These are phyloP conservation scores for Cephaloascus fragrans DNA, from an alignment of 805 yeast genomes.

Conservation along the genomic window DNA sequence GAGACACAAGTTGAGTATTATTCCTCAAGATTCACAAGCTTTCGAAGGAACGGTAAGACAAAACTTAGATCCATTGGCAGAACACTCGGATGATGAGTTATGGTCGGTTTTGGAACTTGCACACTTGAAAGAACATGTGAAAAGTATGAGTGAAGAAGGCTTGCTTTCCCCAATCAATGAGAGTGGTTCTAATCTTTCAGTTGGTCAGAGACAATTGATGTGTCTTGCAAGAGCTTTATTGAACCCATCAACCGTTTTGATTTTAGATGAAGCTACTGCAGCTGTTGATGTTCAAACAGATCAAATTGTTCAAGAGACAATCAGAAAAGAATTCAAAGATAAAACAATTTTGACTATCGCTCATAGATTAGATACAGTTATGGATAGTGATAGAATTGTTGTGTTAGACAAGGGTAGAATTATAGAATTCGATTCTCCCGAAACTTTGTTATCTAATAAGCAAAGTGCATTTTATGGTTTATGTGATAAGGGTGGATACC, in stretches of 20 bases:
- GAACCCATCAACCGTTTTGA: slow-evolving; percentile 48
- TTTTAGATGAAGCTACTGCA: slow-evolving; percentile 33
- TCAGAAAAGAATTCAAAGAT: slow-evolving; percentile 58
- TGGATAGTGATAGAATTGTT: slow-evolving; percentile 75
- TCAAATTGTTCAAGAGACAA: slow-evolving; percentile 68
- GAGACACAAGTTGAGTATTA: slow-evolving; percentile 69
- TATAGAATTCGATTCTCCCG: slow-evolving; percentile 70
- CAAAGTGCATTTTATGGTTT: slow-evolving; percentile 40
- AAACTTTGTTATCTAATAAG: slow-evolving; percentile 29
- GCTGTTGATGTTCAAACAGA: slow-evolving; percentile 88
- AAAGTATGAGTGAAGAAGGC: slow-evolving; percentile 35
- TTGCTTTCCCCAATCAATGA: slow-evolving; percentile 17
- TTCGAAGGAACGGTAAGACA: slow-evolving; percentile 81
- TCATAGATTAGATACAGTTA: slow-evolving; percentile 76
- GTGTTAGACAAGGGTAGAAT: slow-evolving; percentile 69
- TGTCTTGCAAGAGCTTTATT: slow-evolving; percentile 74
- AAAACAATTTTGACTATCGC: slow-evolving; percentile 85
- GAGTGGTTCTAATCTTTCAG: slow-evolving; percentile 38
- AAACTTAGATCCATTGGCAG: slow-evolving; percentile 75
- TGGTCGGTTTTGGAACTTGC: slow-evolving; percentile 76
- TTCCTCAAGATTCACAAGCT: slow-evolving; percentile 92
- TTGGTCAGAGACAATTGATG: slow-evolving; percentile 50
- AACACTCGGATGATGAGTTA: slow-evolving; percentile 63
- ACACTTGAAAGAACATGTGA: slow-evolving; percentile 62
- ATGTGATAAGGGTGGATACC: slow-evolving; percentile 42